phyloP scores from a whole-genome alignment of 2,329 filamentous ascomycete species.

The Scytalidium lignicola region DNA sequence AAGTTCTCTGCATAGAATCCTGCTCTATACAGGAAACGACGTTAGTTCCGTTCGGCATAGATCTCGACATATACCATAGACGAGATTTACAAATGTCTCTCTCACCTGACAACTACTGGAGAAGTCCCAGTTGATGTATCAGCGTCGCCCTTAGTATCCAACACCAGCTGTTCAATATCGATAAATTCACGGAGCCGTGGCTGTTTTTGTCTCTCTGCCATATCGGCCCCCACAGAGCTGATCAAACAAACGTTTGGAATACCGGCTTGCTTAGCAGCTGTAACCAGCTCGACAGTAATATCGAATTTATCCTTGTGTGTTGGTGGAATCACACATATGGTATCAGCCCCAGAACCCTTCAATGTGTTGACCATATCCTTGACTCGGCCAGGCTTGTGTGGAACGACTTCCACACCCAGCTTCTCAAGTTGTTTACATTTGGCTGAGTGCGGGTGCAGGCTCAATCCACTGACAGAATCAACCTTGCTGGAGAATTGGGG shows the following conservation, averaged over 20 bases:
- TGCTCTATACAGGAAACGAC: constrained; percentile 28
- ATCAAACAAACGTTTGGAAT: constrained; percentile 42
- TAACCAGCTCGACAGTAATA: constrained; percentile 39
- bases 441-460: constrained; percentile 33
- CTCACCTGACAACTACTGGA: constrained; percentile 41
- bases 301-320: constrained; percentile 41
- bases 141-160: constrained; percentile 39
- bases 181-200: constrained; percentile 46
- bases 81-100: too few species aligned
- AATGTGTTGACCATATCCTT: constrained; percentile 34
- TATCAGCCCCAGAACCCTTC: constrained; percentile 38
- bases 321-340: constrained; percentile 44
- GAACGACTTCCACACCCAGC: constrained; percentile 37
- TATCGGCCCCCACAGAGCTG: constrained; percentile 43
- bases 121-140: constrained; percentile 34
- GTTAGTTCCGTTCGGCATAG: too few species aligned
- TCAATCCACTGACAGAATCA: constrained; percentile 35
- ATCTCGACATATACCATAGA: too few species aligned
- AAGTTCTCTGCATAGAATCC: constrained; percentile 49
- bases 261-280: constrained; percentile 38
- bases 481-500: constrained; percentile 37
- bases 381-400: constrained; percentile 36
- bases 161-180: constrained; percentile 39
- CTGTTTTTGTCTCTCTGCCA: constrained; percentile 43
- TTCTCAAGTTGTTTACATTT: constrained; percentile 35